Conservation (phyloP, 805 yeast species). For the Wickerhamiella azymoides region DNA sequence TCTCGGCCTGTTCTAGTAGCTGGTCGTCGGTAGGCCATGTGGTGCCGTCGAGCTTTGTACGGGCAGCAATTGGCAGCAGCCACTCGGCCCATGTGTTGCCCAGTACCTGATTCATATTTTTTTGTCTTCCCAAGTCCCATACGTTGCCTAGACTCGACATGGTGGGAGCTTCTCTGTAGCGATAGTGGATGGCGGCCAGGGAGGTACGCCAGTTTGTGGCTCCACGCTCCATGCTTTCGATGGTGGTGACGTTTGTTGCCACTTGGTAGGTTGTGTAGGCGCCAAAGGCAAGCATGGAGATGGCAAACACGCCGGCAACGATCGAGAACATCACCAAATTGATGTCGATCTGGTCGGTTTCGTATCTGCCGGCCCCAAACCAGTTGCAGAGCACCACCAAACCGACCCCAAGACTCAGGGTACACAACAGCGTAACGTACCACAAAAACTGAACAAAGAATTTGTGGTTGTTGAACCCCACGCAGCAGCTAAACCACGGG, state of each 20-base stretch:
- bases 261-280: constrained; percentile 42
- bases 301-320: constrained; percentile 36
- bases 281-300: constrained; percentile 42
- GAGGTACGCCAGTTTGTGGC: constrained; percentile 25
- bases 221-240: constrained; percentile 42
- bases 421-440: constrained; percentile 33
- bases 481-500: constrained; percentile 89
- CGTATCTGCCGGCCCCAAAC: constrained; percentile 14
- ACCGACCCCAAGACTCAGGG: constrained; percentile 30
- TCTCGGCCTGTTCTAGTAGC: constrained; percentile 20
- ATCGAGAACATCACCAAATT: constrained; percentile 49
- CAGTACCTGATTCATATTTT: constrained; percentile 62
- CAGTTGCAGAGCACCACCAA: constrained; percentile 15
- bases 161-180: constrained; percentile 32
- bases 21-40: constrained; percentile 24
- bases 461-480: constrained; percentile 73
- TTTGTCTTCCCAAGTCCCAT: constrained; percentile 52
- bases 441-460: constrained; percentile 60
- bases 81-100: constrained; percentile 54
- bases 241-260: constrained; percentile 57
- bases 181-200: constrained; percentile 23
- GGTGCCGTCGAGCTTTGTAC: constrained; percentile 26
- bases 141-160: constrained; percentile 44
- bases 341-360: constrained; percentile 35
- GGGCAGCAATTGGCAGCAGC: constrained; percentile 45